A percentile compares a stretch with the other conserved stretches of the same genome.
Conservation (phyloP, 345 rosid species). For the Rhodamnia argentea region DNA sequence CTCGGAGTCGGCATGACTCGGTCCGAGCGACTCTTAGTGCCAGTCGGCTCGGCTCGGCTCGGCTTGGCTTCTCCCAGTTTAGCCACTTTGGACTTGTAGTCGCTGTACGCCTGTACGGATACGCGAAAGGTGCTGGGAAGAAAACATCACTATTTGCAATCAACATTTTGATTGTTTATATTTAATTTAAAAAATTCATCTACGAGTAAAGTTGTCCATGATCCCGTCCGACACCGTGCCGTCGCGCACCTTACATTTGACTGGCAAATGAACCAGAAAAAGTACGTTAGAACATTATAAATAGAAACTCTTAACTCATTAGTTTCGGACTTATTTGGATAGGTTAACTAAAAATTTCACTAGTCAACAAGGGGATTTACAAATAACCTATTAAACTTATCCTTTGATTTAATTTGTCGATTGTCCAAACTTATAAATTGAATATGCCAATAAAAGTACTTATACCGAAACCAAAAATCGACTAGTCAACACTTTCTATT, state of each 20-base stretch:
- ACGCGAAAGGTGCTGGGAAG: neutral
- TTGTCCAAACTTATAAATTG: neutral
- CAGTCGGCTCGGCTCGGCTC: neutral
- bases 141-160: neutral
- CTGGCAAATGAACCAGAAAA: neutral
- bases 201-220: neutral
- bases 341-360: neutral
- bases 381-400: neutral
- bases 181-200: neutral
- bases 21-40: neutral
- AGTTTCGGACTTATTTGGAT: neutral
- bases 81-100: neutral
- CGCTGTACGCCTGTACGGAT: neutral
- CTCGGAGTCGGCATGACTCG: neutral
- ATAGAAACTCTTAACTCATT: neutral
- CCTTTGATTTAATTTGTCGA: neutral
- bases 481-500: neutral
- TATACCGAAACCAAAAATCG: neutral
- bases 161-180: neutral
- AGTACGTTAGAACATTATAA: neutral
- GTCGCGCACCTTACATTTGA: neutral
- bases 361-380: neutral
- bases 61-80: neutral
- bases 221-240: neutral
- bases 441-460: neutral